These are phyloP conservation scores for Westerdykella aurantiaca DNA, from an alignment of 2,329 filamentous ascomycete species.

Conservation along the genomic window DNA sequence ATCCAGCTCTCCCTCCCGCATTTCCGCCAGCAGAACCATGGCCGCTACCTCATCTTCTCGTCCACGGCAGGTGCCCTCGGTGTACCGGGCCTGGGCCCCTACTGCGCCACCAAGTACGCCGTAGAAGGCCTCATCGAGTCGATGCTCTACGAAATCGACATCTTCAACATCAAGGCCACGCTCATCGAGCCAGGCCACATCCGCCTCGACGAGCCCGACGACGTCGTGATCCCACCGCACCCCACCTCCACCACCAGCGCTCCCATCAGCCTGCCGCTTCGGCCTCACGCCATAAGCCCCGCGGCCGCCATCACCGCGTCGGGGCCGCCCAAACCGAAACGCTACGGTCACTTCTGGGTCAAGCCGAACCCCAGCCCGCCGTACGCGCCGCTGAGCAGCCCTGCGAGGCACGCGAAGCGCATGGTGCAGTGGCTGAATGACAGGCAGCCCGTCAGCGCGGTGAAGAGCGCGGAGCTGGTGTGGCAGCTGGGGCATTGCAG, in stretches of 20 bases:
- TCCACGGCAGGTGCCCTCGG: slow-evolving; percentile 89
- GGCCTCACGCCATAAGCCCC: not conserved
- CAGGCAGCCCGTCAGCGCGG: slow-evolving; percentile 83
- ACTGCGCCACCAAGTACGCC: slow-evolving; percentile 95
- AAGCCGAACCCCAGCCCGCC: slow-evolving; percentile 71
- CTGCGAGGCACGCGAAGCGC: slow-evolving; percentile 79
- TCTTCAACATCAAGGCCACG: slow-evolving; percentile 88
- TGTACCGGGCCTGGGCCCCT: slow-evolving; percentile 85
- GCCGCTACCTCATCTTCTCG: slow-evolving; percentile 90
- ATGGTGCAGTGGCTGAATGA: slow-evolving; percentile 95
- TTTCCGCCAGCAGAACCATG: slow-evolving; percentile 67
- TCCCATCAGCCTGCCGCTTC: not conserved
- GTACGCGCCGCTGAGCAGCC: slow-evolving; percentile 71
- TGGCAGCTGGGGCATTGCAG: slow-evolving; percentile 92
- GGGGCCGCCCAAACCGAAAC: slow-evolving; percentile 51
- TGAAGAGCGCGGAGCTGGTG: slow-evolving; percentile 87
- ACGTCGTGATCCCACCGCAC: slow-evolving; percentile 18
- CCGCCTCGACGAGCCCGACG: slow-evolving; percentile 72
- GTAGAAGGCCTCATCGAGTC: slow-evolving; percentile 93
- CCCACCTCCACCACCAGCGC: slow-evolving; percentile 8
- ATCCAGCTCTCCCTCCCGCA: slow-evolving; percentile 83
- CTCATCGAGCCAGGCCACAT: slow-evolving; percentile 89
- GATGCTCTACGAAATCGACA: slow-evolving; percentile 91
- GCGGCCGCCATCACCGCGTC: not conserved
- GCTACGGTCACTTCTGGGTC: slow-evolving; percentile 88